Conservation (phyloP, 169 alveolate genomes). For the Plasmodium billcollinsi region DNA sequence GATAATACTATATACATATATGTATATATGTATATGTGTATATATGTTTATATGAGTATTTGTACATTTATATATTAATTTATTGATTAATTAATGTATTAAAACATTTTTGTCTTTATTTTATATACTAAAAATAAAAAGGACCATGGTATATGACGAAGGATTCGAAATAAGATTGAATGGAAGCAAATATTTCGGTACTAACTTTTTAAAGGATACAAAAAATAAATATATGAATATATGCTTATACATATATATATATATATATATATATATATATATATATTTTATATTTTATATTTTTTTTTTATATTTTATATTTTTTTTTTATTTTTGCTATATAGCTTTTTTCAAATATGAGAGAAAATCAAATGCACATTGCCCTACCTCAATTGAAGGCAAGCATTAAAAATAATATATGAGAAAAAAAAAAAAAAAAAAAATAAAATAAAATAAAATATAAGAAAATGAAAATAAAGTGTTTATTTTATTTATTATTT, state of each 20-base stretch:
- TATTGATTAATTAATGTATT: background rate
- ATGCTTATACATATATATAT: background rate
- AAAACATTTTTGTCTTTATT: no score
- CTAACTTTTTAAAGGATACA: background rate
- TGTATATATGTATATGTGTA: background rate
- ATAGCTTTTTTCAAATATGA: slow-evolving; percentile 47
- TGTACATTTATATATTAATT: background rate
- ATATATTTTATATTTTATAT: no score
- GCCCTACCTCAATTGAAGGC: slow-evolving; percentile 45
- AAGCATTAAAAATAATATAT: background rate
- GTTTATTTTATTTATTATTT: background rate
- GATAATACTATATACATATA: background rate
- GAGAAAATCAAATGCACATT: background rate
- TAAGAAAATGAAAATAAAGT: background rate
- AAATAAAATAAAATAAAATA: background rate
- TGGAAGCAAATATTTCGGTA: slow-evolving; percentile 77
- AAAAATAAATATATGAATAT: background rate
- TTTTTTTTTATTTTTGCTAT: background rate
- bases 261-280: background rate
- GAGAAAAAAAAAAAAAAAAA: background rate
- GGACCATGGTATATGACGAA: slow-evolving; percentile 91
- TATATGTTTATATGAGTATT: background rate
- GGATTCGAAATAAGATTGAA: slow-evolving; percentile 84
- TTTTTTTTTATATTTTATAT: no score
- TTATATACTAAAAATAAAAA: background rate